Evolutionary conservation across 805 yeast species (phyloP), one percentile per base, ranked within the genome.

Genomic region (Kodamaea kaohsiungensis): DNA sequence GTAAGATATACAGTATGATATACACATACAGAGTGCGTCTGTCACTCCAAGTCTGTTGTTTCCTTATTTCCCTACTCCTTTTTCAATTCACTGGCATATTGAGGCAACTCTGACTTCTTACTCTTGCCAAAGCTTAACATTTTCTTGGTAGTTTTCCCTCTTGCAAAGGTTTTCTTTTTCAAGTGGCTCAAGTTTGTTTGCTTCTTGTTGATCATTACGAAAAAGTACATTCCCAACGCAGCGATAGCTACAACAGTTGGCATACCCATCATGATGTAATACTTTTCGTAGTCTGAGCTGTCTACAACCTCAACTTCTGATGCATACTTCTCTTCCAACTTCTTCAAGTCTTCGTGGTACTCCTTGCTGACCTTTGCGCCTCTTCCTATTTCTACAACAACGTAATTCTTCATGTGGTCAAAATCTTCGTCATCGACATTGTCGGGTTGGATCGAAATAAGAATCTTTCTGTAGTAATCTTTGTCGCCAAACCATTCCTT

Each of bases 371-470:
- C 83, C 43, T 77, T 65, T 2, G 88, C 81, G 18, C 85, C 84
- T 59, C 81, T 75, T 46, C 74, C 73, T 54, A 83, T 68, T 53
- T 72, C 79, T 50, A 81, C 71, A 7, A 81, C 73, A 59, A 80
- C 53, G 58, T 72, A 58, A 68, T 75, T 68, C 10, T 68, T 66
- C 58, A 82, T 57, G 12, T 82, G 72, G 56, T 83, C 77, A 64
- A 87, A 87, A 1, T 86, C 92, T 2, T 85, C 89, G 66, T 86
- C 91, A 2, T 75, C 63, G 16, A 86, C 76, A 46, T 74, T 75
- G 52, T 84, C 87, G 1, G 96, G 93, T 69, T 91, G 97, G 48
- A 91, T 78, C 2, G 92, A 77, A 43, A 91, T 70, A 49, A 86
- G 74, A 10, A 88, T 85, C 56, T 80, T 79, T 62, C 81, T 82